These are phyloP conservation scores for Syzygium grande DNA, from an alignment of 345 rosid species.

Conservation along the genomic window DNA sequence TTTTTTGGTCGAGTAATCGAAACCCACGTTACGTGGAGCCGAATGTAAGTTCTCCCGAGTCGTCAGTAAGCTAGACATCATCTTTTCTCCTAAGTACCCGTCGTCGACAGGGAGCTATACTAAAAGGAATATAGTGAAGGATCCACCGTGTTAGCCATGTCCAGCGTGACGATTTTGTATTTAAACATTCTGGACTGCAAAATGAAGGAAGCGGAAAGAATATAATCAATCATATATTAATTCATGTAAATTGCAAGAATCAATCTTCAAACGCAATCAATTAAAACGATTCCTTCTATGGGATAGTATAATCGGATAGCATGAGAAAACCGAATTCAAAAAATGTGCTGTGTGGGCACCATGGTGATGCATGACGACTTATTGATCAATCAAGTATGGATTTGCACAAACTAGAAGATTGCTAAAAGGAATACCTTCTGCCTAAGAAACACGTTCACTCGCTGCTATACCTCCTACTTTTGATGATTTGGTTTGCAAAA, in stretches of 20 bases:
- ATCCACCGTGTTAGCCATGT: background rate
- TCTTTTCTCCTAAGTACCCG: background rate
- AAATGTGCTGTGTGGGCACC: background rate
- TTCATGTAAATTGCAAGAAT: background rate
- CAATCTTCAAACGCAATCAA: background rate
- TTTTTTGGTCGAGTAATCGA: background rate
- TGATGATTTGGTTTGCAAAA: background rate
- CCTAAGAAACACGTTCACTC: background rate
- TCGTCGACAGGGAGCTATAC: background rate
- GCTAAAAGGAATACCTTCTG: background rate
- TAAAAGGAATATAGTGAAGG: background rate
- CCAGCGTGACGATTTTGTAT: background rate
- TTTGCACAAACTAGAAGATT: background rate
- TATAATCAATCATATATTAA: background rate
- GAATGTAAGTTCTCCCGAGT: background rate
- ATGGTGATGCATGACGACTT: background rate
- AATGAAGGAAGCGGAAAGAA: background rate
- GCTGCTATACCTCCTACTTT: background rate
- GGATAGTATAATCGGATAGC: background rate
- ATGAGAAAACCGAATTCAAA: background rate
- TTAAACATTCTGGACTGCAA: background rate
- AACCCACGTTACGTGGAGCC: background rate
- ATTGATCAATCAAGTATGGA: background rate
- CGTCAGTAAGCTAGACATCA: background rate
- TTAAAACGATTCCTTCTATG: background rate